Base-by-base conservation (phyloP, 306 rosid species). In the Prunus padus region DNA sequence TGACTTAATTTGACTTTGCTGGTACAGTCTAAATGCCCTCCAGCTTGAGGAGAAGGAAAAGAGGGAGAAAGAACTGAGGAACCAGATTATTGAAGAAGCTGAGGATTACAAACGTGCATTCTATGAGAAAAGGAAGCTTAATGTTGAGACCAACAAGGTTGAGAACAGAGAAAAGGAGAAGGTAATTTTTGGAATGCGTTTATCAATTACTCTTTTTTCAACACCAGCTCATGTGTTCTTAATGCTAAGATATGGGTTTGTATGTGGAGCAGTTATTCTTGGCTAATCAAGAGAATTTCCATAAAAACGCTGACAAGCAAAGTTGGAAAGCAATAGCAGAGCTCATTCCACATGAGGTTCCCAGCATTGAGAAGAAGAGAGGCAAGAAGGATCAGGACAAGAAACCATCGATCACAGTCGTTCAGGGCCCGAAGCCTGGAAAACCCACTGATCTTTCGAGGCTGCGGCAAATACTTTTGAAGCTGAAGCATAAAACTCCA, bases 351-450 rank as follows among this genome's bases (percentile, higher is more conserved):
- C 80, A 92, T 13, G 99, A 96, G 88, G 96, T 96, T 82, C 89
- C 98, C 69, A 90, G 79, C 86, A 96, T 96, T 57, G 98, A 92
- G 87, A 95, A 95, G 85, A 90, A 57, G 85, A 85, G 98, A 85
- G 89, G 98, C 81, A 96, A 96, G 87, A 96, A 96, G 86, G 99
- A 96, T 79, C 96, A 89, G 79, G 97, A 96, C 15, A 96, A 96
- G 87, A 92, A 92, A 82, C 97, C 98, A 56, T 90, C 96, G 1
- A 88, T 96, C 84, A 79, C 88, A 0, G 93, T 96, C 65, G 23
- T 96, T 79, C 99, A 96, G 83, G 99, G 99, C 74, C 99, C 99
- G 0, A 92, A 96, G 87, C 99, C 99, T 1, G 99, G 99, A 72
- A 96, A 92, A 78, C 99, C 97, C 74, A 96, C 99, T 0, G 99